Base-by-base conservation (phyloP, 2,329 filamentous ascomycete species). In the Emmonsia crescens region DNA sequence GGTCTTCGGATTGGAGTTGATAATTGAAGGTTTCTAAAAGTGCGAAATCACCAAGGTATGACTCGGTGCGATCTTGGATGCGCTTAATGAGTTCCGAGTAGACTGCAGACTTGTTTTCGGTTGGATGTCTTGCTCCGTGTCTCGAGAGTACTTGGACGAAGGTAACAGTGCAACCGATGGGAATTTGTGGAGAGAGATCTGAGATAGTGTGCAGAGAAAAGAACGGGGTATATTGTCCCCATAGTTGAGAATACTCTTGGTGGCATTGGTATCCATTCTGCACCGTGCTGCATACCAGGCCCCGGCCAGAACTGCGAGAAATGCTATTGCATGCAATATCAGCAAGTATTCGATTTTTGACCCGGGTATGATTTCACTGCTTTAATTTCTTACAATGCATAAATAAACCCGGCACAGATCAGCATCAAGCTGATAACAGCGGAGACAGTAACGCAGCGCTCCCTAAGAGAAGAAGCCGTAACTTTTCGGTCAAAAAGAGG, bases 201-300 rank as follows among this genome's bases (percentile, higher is more conserved):
- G 88, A 91, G 6, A 85, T 82, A 3, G 66, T 60, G 1, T 64
- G 64, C 0, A 92, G 86, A 0, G 86, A 82, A 75, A 89, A 96
- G 76, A 85, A 95, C 1, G 91, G 89, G 21, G 90, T 88, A 73
- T 96, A 96, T 72, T 93, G 91, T 61, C 91, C 92, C 90, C 91
- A 96, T 61, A 79, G 82, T 66, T 85, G 87, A 1, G 85, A 84
- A 52, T 87, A 80, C 38, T 81, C 72, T 3, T 82, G 74, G 56
- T 80, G 79, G 73, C 88, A 91, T 65, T 83, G 81, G 72, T 85
- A 89, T 62, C 86, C 86, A 44, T 77, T 65, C 49, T 80, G 70
- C 42, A 82, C 73, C 5, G 78, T 79, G 69, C 84, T 82, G 74
- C 84, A 87, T 14, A 69, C 65, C 33, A 54, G 14, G 19, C 40